Evolutionary conservation across 2,329 filamentous ascomycete species (phyloP), one percentile per base, ranked within the genome.

Genomic region (Hypomyces perniciosus): DNA sequence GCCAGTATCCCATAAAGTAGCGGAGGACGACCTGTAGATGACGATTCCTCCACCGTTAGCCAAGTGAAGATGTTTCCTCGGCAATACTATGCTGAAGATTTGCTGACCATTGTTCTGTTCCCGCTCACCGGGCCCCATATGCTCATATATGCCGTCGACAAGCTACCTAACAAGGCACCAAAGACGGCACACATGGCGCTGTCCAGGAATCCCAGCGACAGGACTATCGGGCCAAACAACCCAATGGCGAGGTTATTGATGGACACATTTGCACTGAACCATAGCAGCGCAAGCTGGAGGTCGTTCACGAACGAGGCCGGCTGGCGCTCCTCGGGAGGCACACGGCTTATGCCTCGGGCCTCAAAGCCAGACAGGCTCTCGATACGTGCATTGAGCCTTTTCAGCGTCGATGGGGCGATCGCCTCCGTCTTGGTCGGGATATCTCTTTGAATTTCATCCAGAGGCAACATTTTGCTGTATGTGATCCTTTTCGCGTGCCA

Each of bases 41-140:
- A 20, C 29, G 26, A 38, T 20, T 9, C 31, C 30, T 20, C 39
- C 37, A 34, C 33, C 28, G 6, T 8, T 8, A 20, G 4, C 2
- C 2, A 13, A 3, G 13, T 31, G 2, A 26, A 12, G 20, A 20
- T 20, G 20, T 20, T 20, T 20, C 20, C 2, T 20, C 20, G 20
- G 20, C 10, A 2, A 4, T 4, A 12, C 38, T 5, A 43, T 20
- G 27, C 5, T 31, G 5, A 49, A n/a, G 27, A 4, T 12, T 1
- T 12, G 48, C 58, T 49, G 13, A 67, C 85, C 83, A 91, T 90
- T 63, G 90, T 88, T 49, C 88, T 80, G 56, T 90, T 73, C 4
- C 87, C 88, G 57, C 89, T 90, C 7, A 72, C 71, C 3, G 88
- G 84, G 3, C 88, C 87, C 62, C 90, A 89, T 13, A 81, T 87